A percentile compares a stretch with the other conserved stretches of the same genome.
Evolutionary conservation across 805 yeast species (phyloP).

Genomic region (Metschnikowia continentalis): DNA sequence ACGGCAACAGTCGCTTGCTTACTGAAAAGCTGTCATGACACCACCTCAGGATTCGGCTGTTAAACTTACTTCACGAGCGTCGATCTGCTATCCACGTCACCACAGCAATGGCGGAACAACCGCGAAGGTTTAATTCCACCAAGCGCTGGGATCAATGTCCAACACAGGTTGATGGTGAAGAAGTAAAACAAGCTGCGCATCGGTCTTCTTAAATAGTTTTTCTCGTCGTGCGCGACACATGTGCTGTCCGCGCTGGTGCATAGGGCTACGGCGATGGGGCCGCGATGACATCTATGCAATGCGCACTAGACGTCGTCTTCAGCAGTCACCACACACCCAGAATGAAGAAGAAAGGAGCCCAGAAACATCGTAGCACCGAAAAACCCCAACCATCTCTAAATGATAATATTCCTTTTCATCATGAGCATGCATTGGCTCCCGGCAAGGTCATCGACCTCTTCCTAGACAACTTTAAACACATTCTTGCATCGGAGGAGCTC

Average conservation of each 20-base stretch:
- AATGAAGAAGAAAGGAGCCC: background rate
- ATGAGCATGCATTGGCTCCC: conserved; percentile 31
- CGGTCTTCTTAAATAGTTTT: conserved; percentile 1
- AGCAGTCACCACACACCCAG: background rate
- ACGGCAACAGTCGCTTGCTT: conserved; percentile 19
- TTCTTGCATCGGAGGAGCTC: conserved; percentile 34
- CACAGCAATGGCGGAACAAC: conserved; percentile 29
- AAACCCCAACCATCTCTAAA: conserved; percentile 4
- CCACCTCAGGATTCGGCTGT: conserved; percentile 39
- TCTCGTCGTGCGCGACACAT: conserved; percentile 1
- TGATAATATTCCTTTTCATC: conserved; percentile 31
- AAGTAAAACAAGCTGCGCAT: conserved; percentile 8
- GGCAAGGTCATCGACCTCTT: conserved; percentile 35
- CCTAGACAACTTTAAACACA: conserved; percentile 27
- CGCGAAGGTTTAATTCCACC: conserved; percentile 27
- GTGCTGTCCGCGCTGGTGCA: background rate
- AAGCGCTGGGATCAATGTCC: conserved; percentile 40
- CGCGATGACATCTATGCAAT: background rate
- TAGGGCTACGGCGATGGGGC: conserved; percentile 2
- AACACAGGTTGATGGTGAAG: conserved; percentile 48
- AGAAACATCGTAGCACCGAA: background rate
- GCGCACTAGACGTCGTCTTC: background rate
- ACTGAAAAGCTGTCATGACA: conserved; percentile 42
- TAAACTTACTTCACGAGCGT: conserved; percentile 67
- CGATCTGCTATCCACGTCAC: conserved; percentile 52